These are phyloP conservation scores for Rhizopogon vinicolor DNA, from an alignment of 768 basidiomycete species.

Conservation along the genomic window DNA sequence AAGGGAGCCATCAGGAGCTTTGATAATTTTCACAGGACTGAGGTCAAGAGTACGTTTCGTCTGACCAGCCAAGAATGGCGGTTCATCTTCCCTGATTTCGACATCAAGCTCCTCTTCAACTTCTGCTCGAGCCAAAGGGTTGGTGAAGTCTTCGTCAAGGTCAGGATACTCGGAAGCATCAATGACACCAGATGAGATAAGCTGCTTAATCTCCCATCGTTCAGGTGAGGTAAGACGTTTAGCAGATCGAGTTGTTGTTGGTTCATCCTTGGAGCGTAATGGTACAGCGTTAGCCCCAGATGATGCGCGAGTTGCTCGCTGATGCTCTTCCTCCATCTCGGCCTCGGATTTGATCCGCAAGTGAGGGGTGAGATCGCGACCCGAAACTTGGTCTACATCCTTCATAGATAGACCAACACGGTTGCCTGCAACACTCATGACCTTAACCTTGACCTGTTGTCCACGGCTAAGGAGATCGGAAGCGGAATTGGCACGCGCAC, in stretches of 20 bases:
- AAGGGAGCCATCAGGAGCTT: conserved; percentile 95
- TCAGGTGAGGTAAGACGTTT: conserved; percentile 94
- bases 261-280: conserved; percentile 50
- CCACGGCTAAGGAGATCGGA: conserved; percentile 81
- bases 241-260: conserved; percentile 61
- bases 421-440: conserved; percentile 85
- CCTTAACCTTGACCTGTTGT: conserved; percentile 91
- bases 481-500: conserved; percentile 81
- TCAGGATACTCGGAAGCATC: conserved; percentile 93
- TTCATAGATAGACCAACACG: conserved; percentile 93
- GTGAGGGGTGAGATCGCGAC: conserved; percentile 91
- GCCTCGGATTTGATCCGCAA: conserved; percentile 92
- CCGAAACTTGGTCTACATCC: conserved; percentile 90
- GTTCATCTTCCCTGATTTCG: conserved; percentile 95
- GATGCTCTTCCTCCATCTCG: conserved; percentile 82
- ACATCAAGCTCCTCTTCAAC: conserved; percentile 97
- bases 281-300: conserved; percentile 89
- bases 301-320: conserved; percentile 54
- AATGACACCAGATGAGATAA: conserved; percentile 92
- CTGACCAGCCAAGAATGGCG: conserved; percentile 93
- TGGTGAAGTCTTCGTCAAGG: conserved; percentile 79
- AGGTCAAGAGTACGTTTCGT: conserved; percentile 94
- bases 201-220: conserved; percentile 99
- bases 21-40: conserved; percentile 96
- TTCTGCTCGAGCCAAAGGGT: conserved; percentile 74